A percentile compares a stretch with the other conserved stretches of the same genome.
phyloP scores from a whole-genome alignment of 805 yeast genomes.

The Yamadazyma akitaensis region DNA sequence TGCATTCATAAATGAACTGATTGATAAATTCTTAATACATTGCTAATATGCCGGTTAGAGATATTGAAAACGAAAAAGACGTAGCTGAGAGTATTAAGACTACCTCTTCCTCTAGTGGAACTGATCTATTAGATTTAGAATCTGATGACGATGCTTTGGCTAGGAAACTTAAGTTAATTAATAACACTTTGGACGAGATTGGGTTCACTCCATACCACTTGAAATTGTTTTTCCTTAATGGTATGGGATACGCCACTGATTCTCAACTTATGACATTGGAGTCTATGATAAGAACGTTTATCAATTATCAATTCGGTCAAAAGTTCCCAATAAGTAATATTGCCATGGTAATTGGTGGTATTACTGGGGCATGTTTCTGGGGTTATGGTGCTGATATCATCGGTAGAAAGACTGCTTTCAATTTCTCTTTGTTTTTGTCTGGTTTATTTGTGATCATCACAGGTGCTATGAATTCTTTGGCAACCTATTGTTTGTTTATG shows the following conservation, averaged over 20 bases:
- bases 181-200: conserved; percentile 56
- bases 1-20: neutral
- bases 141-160: conserved; percentile 33
- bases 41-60: neutral
- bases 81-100: conserved; percentile 9
- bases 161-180: conserved; percentile 43
- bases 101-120: conserved; percentile 10
- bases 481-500: conserved; percentile 49
- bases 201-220: conserved; percentile 41
- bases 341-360: conserved; percentile 39
- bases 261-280: conserved; percentile 25
- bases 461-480: conserved; percentile 50
- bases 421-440: conserved; percentile 45
- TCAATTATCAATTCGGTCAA: conserved; percentile 27
- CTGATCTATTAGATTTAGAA: conserved; percentile 20
- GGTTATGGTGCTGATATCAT: conserved; percentile 55
- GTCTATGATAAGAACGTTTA: conserved; percentile 21
- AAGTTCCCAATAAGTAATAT: conserved; percentile 24
- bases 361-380: conserved; percentile 54
- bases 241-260: conserved; percentile 38
- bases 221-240: conserved; percentile 32
- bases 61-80: conserved; percentile 11
- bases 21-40: neutral
- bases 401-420: conserved; percentile 53
- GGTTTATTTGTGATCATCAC: conserved; percentile 50